phyloP scores from a whole-genome alignment of 1,284 basidiomycete genomes.

The Takashimella koratensis region DNA sequence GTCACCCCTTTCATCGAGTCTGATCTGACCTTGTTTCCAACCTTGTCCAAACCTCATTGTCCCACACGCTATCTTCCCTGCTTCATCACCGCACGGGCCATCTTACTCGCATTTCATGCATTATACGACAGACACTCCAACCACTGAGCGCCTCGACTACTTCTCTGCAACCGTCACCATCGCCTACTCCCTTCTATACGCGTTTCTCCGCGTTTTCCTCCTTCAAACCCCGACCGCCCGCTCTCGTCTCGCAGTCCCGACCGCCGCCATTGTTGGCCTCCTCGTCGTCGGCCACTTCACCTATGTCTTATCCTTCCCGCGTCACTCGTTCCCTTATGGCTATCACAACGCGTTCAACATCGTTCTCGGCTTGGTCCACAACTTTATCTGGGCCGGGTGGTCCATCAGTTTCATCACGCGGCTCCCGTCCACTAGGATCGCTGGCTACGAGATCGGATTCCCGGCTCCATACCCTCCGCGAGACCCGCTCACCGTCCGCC shows the following conservation, averaged over 20 bases:
- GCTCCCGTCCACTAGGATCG: conserved; percentile 24
- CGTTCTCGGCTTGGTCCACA: conserved; percentile 63
- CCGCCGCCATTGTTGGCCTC: conserved; percentile 19
- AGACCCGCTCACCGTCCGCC: conserved; percentile 25
- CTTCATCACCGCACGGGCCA: conserved; percentile 4
- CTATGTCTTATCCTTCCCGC: conserved; percentile 58
- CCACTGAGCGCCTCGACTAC: conserved; percentile 90
- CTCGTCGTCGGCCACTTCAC: conserved; percentile 39
- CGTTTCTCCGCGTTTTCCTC: conserved; percentile 70
- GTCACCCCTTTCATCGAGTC: neutral
- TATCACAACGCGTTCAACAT: conserved; percentile 93
- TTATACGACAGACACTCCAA: conserved; percentile 69
- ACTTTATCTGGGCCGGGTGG: conserved; percentile 79
- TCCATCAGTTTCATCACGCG: conserved; percentile 55
- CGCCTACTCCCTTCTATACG: conserved; percentile 68
- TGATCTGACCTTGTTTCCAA: too few relatives aligned
- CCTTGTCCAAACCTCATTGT: neutral
- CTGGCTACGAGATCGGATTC: conserved; percentile 9
- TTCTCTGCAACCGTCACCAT: conserved; percentile 87
- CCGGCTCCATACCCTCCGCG: conserved; percentile 33
- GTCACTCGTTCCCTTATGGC: conserved; percentile 77
- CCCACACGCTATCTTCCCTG: neutral
- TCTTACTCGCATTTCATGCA: too few relatives aligned
- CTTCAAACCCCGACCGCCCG: conserved; percentile 47
- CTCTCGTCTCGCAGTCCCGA: conserved; percentile 22